These are phyloP conservation scores for Podosphaera fusca DNA, from an alignment of 2,329 filamentous ascomycete genomes.

Conservation along the genomic window DNA sequence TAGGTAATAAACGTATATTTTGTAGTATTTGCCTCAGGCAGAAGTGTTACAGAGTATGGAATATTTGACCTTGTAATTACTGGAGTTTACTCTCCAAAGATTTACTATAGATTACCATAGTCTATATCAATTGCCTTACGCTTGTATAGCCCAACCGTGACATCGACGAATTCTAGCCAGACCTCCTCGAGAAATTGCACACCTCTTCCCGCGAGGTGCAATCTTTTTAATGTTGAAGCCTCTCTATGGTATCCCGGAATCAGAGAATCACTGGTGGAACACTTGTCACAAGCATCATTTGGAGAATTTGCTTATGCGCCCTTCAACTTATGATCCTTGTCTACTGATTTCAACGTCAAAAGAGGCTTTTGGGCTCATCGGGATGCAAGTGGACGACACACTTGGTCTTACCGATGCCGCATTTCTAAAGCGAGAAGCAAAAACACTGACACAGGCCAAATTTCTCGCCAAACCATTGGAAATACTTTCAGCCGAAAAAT, in stretches of 20 bases:
- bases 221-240: not conserved
- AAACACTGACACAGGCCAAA: not conserved
- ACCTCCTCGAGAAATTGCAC: not conserved
- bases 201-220: too few species aligned
- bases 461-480: not conserved
- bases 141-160: too few species aligned
- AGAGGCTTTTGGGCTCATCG: not conserved
- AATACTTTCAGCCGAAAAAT: not conserved
- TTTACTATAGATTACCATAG: too few species aligned
- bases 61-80: too few species aligned
- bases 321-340: slow-evolving; percentile 1
- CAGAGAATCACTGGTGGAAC: slow-evolving; percentile 1
- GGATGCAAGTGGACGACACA: slow-evolving; percentile 1
- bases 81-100: too few species aligned
- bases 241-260: not conserved
- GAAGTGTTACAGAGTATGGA: too few species aligned
- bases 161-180: not conserved
- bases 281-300: slow-evolving; percentile 1
- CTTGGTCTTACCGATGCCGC: not conserved
- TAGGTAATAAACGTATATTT: too few species aligned
- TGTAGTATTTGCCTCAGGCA: too few species aligned
- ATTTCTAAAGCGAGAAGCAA: not conserved
- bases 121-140: too few species aligned
- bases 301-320: not conserved
- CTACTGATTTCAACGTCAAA: not conserved